phyloP scores from a whole-genome alignment of 495 filamentous ascomycete genomes.

The Trichoderma orchidacearum region DNA sequence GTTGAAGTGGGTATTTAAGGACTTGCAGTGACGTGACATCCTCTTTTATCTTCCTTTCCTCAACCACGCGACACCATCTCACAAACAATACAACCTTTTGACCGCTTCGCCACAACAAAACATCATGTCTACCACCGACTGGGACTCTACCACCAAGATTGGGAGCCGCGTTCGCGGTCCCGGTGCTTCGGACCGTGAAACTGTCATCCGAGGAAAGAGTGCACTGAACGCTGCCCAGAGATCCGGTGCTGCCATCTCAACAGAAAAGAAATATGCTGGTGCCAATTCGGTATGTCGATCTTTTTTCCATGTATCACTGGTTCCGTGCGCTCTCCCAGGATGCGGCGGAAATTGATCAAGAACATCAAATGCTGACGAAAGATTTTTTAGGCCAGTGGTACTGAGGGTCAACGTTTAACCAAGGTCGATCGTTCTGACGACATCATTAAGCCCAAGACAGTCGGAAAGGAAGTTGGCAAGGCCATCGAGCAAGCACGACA shows the following conservation, averaged over 20 bases:
- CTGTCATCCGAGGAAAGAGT: slow-evolving; percentile 71
- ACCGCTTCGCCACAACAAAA: slow-evolving; percentile 1
- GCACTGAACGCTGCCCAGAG: slow-evolving; percentile 87
- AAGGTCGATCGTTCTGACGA: slow-evolving; percentile 98
- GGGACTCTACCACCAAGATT: slow-evolving; percentile 88
- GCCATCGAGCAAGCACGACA: slow-evolving; percentile 63
- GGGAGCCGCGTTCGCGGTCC: slow-evolving; percentile 61
- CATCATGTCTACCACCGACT: slow-evolving; percentile 54
- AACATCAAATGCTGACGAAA: slow-evolving; percentile 9
- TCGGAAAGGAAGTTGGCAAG: slow-evolving; percentile 65
- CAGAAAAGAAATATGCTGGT: slow-evolving; percentile 82
- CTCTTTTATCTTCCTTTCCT: background rate
- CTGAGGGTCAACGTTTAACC: slow-evolving; percentile 88
- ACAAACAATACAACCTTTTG: background rate
- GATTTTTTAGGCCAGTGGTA: slow-evolving; percentile 30
- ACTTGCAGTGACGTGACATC: no score
- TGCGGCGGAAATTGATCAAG: slow-evolving; percentile 5
- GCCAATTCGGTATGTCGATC: slow-evolving; percentile 59
- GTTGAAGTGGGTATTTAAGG: no score
- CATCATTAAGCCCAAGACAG: slow-evolving; percentile 89
- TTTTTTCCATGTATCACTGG: background rate
- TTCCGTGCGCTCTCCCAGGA: background rate
- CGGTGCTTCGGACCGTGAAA: slow-evolving; percentile 57
- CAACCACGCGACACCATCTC: slow-evolving; percentile 3
- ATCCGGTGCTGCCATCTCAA: slow-evolving; percentile 58